Evolutionary conservation across 345 rosid genomes (phyloP).

Genomic region (Euclidium syriacum): DNA sequence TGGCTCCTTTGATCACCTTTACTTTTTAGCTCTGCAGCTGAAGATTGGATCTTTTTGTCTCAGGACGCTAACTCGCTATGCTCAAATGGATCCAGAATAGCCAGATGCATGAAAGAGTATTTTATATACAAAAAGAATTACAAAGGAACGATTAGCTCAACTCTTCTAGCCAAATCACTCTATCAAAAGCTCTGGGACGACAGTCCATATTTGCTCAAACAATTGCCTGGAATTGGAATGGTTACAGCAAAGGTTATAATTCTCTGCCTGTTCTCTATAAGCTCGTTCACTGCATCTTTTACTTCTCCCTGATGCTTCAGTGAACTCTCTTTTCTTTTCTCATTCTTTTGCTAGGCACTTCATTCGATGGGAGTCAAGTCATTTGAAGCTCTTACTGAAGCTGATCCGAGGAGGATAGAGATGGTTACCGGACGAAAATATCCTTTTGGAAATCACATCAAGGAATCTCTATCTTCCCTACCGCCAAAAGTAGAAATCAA

Average conservation of each 20-base stretch:
- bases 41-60: slow-evolving; percentile 21
- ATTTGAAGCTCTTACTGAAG: slow-evolving; percentile 78
- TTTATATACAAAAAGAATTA: slow-evolving; percentile 78
- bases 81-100: slow-evolving; percentile 76
- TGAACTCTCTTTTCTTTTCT: not conserved
- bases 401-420: slow-evolving; percentile 96
- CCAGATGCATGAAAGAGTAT: slow-evolving; percentile 94
- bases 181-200: slow-evolving; percentile 97
- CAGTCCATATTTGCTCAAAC: slow-evolving; percentile 87
- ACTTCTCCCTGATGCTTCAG: not conserved
- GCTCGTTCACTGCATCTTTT: not conserved
- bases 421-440: slow-evolving; percentile 86
- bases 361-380: slow-evolving; percentile 84
- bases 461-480: slow-evolving; percentile 75
- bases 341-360: slow-evolving; percentile 57
- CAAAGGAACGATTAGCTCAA: slow-evolving; percentile 67
- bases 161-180: slow-evolving; percentile 78
- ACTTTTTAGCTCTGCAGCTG: slow-evolving; percentile 20
- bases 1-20: slow-evolving; percentile 13
- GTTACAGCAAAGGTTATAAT: slow-evolving; percentile 86
- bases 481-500: slow-evolving; percentile 78
- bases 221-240: slow-evolving; percentile 93
- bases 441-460: slow-evolving; percentile 95
- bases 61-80: slow-evolving; percentile 87
- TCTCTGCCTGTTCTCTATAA: not conserved